These are phyloP conservation scores for Acanthamoeba divionensis DNA, from an alignment of 208 protist species.

Conservation along the genomic window DNA sequence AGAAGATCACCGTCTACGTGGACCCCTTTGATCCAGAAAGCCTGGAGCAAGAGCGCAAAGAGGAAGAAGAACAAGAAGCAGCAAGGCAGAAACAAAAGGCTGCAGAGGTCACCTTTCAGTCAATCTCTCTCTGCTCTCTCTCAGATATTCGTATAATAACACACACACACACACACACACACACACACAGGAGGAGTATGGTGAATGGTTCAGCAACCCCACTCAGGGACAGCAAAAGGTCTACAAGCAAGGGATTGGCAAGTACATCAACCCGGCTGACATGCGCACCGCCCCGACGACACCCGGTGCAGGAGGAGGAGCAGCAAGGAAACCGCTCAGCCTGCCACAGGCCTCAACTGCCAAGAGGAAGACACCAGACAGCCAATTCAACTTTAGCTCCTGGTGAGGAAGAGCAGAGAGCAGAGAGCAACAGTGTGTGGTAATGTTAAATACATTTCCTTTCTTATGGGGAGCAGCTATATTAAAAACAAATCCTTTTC, in stretches of 20 bases:
- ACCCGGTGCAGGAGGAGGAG: too few relatives aligned
- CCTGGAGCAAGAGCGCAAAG: neutral
- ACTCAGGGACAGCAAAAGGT: neutral
- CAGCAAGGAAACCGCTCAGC: too few relatives aligned
- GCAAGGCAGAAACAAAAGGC: neutral
- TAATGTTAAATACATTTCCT: too few relatives aligned
- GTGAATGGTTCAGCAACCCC: constrained; percentile 2
- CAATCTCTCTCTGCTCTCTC: neutral
- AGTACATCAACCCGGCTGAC: neutral
- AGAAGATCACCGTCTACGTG: constrained; percentile 22
- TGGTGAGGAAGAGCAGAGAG: too few relatives aligned
- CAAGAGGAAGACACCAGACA: too few relatives aligned
- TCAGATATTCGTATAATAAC: neutral
- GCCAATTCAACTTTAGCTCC: too few relatives aligned
- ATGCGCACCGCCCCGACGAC: neutral
- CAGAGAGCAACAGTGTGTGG: too few relatives aligned
- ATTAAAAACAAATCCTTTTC: too few relatives aligned
- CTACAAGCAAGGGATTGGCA: neutral
- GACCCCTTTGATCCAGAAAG: neutral
- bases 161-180: too few relatives aligned
- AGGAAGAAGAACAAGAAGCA: constrained; percentile 17
- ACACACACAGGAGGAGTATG: neutral
- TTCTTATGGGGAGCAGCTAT: too few relatives aligned
- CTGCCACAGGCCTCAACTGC: too few relatives aligned
- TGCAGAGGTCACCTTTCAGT: neutral